Evolutionary conservation across 2,329 filamentous ascomycete genomes (phyloP), one percentile per base, ranked within the genome.

Genomic region (Stachybotrys echinatus): DNA sequence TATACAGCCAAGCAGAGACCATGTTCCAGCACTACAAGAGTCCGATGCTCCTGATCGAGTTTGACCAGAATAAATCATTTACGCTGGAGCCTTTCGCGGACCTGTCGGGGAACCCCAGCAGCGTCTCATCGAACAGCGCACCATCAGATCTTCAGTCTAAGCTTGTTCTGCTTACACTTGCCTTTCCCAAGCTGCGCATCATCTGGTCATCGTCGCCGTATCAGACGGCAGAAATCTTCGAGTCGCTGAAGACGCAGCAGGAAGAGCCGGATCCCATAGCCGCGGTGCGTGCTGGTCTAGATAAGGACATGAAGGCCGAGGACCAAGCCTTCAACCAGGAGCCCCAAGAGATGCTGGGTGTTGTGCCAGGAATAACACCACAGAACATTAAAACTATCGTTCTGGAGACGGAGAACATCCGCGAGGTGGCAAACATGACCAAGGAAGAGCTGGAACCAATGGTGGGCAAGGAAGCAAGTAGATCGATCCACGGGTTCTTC

Each of bases 211-310:
- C 83, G 8, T 91, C 87, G 12, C 92, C 94, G 0, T 96, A 95
- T 64, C 92, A 99, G 67, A 97, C 94, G 1, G 94, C 94, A 1
- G 92, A 97, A 72, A 97, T 99, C 54, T 97, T 99, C 65, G 87
- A 92, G 60, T 86, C 90, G 57, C 80, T 99, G 49, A 99, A 99
- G 73, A 87, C 90, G 57, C 87, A 91, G 60, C 87, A 92, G 59
- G 77, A 85, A 3, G 94, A 99, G 69, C 94, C 94, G 0, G 92
- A 99, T 65, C 94, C 94, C 1, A 79, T 95, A 34, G 84, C 83
- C 3, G 94, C 94, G 0, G 91, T 96, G 7, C 83, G 87, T 52
- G 81, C 92, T 2, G 94, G 94, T 0, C 73, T 99, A 75, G 57
- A 72, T 50, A 65, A 64, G 54, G 68, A 70, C 50, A 74, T 81